Evolutionary conservation across 805 yeast species (phyloP), one percentile per base, ranked within the genome.

Genomic region (Myxozyma kluyveri): DNA sequence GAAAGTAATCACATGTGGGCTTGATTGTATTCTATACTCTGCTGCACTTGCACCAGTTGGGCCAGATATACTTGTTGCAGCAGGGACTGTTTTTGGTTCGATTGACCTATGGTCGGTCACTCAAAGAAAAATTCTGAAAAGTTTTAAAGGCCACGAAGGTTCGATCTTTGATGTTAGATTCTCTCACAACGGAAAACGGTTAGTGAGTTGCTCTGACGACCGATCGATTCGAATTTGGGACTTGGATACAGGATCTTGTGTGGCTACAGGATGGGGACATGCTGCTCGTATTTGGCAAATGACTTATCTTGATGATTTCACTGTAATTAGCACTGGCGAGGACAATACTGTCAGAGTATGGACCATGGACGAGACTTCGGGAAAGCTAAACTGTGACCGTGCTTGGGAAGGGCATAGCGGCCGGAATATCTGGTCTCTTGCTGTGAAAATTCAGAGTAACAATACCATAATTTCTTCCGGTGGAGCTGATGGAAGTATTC

Each of bases 251-350:
- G 91, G 95, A 0, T 61, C 69, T 9, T 68, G 81, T 31, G 60
- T 86, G 36, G 85, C 91, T 1, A 79, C 82, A 24, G 97, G 96
- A 0, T 93, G 97, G 97, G 99, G 98, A 12, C 99, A 93, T 65
- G 83, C 86, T 1, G 91, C 98, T 0, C 78, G 99, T 65, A 90
- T 93, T 37, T 93, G 99, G 99, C 77, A 79, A 39, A 71, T 91
- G 41, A 75, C 74, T 45, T 87, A 88, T 64, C 77, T 72, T 52
- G 14, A 29, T 29, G 69, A 70, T 4, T 60, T 67, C 17, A 64
- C 59, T 3, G 61, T 83, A 0, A 71, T 88, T 14, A 81, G 95
- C 67, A 81, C 83, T 23, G 83, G 95, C 4, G 99, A 93, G 67
- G 99, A 93, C 67, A 80, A 90, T 61, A 83, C 96, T 0, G 79